These are phyloP conservation scores for Neofusicoccum laricinum DNA, from an alignment of 2,329 filamentous ascomycete genomes.

Conservation along the genomic window DNA sequence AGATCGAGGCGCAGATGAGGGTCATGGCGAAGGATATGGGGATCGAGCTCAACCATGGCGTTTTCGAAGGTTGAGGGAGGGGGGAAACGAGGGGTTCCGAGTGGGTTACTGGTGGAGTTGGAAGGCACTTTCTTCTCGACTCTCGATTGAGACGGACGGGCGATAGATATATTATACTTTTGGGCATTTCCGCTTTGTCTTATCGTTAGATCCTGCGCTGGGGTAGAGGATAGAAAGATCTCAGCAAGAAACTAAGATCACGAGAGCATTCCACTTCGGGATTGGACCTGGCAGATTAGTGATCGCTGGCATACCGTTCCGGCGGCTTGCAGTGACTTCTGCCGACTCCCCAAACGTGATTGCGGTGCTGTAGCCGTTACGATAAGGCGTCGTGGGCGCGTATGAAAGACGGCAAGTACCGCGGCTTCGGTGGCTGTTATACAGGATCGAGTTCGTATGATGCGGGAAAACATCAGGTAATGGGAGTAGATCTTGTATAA, in stretches of 20 bases:
- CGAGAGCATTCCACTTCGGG: too few relatives aligned
- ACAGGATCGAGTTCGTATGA: too few relatives aligned
- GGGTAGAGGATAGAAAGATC: neutral
- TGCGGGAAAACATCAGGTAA: too few relatives aligned
- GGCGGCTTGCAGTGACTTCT: too few relatives aligned
- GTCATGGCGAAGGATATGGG: constrained; percentile 87
- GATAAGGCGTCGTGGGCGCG: too few relatives aligned
- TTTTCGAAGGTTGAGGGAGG: constrained; percentile 71
- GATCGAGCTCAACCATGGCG: constrained; percentile 80
- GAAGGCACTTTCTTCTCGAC: neutral
- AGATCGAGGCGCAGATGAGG: constrained; percentile 84
- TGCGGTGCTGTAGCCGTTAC: too few relatives aligned
- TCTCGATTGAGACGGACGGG: neutral
- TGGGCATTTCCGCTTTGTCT: neutral
- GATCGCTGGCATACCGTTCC: neutral
- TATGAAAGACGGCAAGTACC: too few relatives aligned
- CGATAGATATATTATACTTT: neutral
- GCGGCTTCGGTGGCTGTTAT: too few relatives aligned
- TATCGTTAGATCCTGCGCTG: neutral
- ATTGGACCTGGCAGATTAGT: too few relatives aligned
- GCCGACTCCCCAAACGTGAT: too few relatives aligned
- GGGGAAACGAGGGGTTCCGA: too few relatives aligned
- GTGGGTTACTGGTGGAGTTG: neutral
- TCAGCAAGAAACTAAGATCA: neutral
- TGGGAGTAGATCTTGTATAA: too few relatives aligned